Base-by-base conservation (phyloP, 768 basidiomycete genomes). In the Chlorophyllum brunneum region DNA sequence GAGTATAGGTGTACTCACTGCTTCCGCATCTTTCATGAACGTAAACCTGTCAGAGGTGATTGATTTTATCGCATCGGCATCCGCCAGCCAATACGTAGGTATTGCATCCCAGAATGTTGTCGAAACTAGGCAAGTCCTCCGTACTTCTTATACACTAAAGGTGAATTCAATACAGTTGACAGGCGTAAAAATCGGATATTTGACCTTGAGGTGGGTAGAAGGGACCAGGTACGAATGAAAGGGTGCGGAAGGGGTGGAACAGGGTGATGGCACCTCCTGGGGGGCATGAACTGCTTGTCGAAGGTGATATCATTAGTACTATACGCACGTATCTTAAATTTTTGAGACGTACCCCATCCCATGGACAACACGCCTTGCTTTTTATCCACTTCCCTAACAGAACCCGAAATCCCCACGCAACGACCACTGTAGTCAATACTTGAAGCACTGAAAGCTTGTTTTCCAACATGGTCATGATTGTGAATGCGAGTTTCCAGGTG, bases 111-210 rank as follows among this genome's bases (percentile, higher is more conserved):
- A 65, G 37, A 77, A 49, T 1, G 51, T 44, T 23, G 75, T 63
- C 4, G 75, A 70, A 9, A 67, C 67, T n/a, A 75, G 56, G 16
- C 62, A 63, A 0, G 76, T 78, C 50, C 66, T 69, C 75, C 67
- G 31, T 70, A 67, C 46, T 68, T 61, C 33, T 58, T 57, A 57
- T 74, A 75, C n/a, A 62, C 76, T 78, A 26, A 15, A 22, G n/a
- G 10, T n/a, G n/a, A n/a, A n/a, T n/a, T n/a, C 30, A 33, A 8
- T 20, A 26, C 46, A 4, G 13, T 39, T 29, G 7, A 31, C 20
- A 22, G 34, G 1, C 16, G 1, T 4, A n/a, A 4, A 23, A 10
- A 4, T 64, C 61, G 4, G 69, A 75, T 9, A 63, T 55, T 41
- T 66, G 67, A 11, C 62, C 62, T 5, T 63, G 64, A 20, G 64